phyloP scores from a whole-genome alignment of 2,329 filamentous ascomycete species.

The Chalara sp. region DNA sequence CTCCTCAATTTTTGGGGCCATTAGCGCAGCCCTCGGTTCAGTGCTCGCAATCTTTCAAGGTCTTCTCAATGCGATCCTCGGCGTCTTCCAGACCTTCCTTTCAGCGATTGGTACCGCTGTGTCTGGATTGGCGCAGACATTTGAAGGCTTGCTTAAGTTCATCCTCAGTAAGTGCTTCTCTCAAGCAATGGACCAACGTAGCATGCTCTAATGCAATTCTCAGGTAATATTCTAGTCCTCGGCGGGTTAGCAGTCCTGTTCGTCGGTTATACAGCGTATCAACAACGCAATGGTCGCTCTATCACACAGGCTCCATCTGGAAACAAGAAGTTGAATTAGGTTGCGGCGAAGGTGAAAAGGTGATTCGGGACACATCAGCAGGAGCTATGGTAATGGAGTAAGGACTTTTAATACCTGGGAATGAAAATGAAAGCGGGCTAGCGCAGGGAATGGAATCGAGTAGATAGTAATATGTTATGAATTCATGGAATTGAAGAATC shows the following conservation, averaged over 20 bases:
- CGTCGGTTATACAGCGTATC: slow-evolving; percentile 20
- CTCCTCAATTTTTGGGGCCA: slow-evolving; percentile 20
- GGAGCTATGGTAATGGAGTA: no score
- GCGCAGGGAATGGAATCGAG: no score
- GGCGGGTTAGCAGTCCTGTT: slow-evolving; percentile 13
- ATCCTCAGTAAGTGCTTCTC: slow-evolving; percentile 19
- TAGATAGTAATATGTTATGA: no score
- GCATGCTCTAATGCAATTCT: not conserved
- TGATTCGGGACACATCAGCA: no score
- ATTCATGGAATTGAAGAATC: no score
- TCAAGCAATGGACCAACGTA: no score
- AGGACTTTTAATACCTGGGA: no score
- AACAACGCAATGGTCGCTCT: slow-evolving; percentile 5
- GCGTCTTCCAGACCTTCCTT: slow-evolving; percentile 17
- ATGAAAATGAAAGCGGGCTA: no score
- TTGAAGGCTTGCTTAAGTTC: slow-evolving; percentile 24
- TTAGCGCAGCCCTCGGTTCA: slow-evolving; percentile 17
- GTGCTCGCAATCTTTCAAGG: slow-evolving; percentile 23
- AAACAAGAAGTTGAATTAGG: not conserved
- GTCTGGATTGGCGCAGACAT: slow-evolving; percentile 20
- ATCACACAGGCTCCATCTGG: not conserved
- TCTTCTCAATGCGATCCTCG: slow-evolving; percentile 18
- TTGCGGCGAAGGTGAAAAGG: no score
- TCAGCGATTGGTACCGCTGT: slow-evolving; percentile 16
- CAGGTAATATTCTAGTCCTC: slow-evolving; percentile 24